Conservation (phyloP, 2,329 filamentous ascomycete genomes). For the Fusarium sp. region DNA sequence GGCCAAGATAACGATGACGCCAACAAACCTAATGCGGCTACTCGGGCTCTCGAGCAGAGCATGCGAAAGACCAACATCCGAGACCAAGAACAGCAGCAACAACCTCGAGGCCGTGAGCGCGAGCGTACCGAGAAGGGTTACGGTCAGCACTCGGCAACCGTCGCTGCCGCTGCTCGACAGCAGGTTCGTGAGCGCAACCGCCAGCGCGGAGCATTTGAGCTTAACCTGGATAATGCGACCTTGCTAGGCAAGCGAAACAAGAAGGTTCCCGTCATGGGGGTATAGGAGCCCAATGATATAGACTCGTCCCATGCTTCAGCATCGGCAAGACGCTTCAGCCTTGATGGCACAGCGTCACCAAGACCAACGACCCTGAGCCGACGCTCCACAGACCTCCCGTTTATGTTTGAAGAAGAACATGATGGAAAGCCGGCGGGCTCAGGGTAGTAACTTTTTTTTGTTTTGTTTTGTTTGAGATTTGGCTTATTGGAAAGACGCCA, state of each 20-base stretch:
- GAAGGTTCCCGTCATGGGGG: conserved; percentile 60
- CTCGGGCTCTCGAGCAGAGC: conserved; percentile 83
- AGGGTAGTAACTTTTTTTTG: background rate
- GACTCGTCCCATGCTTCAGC: conserved; percentile 5
- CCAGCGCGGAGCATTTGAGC: conserved; percentile 86
- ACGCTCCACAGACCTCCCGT: conserved; percentile 29
- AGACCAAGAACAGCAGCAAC: conserved; percentile 51
- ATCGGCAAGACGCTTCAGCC: conserved; percentile 14
- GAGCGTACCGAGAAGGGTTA: conserved; percentile 72
- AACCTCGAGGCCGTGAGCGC: conserved; percentile 47
- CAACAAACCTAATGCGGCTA: conserved; percentile 55
- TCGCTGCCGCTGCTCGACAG: conserved; percentile 83
- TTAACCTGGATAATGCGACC: conserved; percentile 90
- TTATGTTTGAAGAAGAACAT: conserved; percentile 32
- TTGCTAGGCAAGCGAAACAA: conserved; percentile 76
- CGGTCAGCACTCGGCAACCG: conserved; percentile 85
- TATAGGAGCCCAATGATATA: conserved; percentile 42
- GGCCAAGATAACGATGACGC: conserved; percentile 56
- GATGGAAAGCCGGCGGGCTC: conserved; percentile 9
- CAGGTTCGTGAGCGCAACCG: conserved; percentile 74
- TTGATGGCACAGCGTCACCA: conserved; percentile 28
- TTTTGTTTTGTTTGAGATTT: conserved; percentile 11
- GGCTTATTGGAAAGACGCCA: conserved; percentile 20
- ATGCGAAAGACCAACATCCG: conserved; percentile 84
- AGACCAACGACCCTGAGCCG: conserved; percentile 15